Percentiles rank a stretch among this genome's conserved stretches.
Evolutionary conservation across 2,329 filamentous ascomycete genomes (phyloP).

Genomic region (Aureobasidium leucospermi): DNA sequence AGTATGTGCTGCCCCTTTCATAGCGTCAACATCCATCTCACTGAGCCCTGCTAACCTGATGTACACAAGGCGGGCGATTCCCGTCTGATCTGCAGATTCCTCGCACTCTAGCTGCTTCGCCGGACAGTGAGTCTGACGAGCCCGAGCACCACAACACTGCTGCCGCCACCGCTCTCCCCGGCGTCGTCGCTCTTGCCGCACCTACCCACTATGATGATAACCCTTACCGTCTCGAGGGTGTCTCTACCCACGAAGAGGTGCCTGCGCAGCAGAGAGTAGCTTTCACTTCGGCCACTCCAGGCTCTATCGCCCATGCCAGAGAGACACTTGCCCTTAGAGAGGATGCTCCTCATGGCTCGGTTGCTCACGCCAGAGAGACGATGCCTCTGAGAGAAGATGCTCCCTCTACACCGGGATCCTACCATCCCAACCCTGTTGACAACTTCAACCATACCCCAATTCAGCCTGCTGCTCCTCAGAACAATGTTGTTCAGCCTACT

Average conservation of each 20-base stretch:
- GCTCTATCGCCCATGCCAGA: not conserved
- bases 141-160: slow-evolving; percentile 54
- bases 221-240: slow-evolving; percentile 15
- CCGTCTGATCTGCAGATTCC: slow-evolving; percentile 88
- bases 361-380: not conserved
- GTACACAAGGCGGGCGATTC: slow-evolving; percentile 59
- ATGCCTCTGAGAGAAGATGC: not conserved
- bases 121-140: slow-evolving; percentile 67
- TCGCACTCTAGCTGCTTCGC: slow-evolving; percentile 49
- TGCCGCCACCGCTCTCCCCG: slow-evolving; percentile 31
- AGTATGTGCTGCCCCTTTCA: slow-evolving; percentile 31
- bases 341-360: not conserved
- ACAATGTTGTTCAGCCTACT: slow-evolving; percentile 9
- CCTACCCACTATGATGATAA: slow-evolving; percentile 17
- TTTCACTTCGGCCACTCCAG: not conserved
- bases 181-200: slow-evolving; percentile 15
- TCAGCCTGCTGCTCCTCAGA: not conserved
- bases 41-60: not conserved
- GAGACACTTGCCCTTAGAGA: not conserved
- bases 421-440: slow-evolving; percentile 14
- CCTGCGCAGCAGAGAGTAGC: not conserved
- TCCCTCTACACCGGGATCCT: not conserved
- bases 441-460: slow-evolving; percentile 14
- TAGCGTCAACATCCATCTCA: slow-evolving; percentile 16
- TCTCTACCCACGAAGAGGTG: slow-evolving; percentile 12